Base-by-base conservation (phyloP, 805 yeast genomes). In the Wickerhamomyces bovis region DNA sequence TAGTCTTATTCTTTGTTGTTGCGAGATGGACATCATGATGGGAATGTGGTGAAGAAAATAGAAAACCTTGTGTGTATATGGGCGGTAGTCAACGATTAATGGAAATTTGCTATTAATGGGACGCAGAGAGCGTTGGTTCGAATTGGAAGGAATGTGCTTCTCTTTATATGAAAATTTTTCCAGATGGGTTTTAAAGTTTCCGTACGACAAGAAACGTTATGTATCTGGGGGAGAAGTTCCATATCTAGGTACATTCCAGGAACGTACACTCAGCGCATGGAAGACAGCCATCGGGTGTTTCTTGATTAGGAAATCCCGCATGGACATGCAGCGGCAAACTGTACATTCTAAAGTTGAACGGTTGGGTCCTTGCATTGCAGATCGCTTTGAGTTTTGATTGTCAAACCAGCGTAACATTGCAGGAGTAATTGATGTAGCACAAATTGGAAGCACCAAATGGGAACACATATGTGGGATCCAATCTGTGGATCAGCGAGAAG, bases 1-100 rank as follows among this genome's bases (percentile, higher is more conserved):
- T 6, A 59, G 53, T 43, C 57, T 55, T 33, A 58, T 49, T 48
- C 54, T 56, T 25, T 33, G 36, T 8, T 33, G 36, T 16, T 33
- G 36, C 8, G 18, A 33, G 36, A 33, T 33, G 20, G 20, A n/a
- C 36, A 36, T 36, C 44, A 42, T 42, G 18, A 3, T 35, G 44
- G 25, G 21, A n/a, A 21, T 19, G 3, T 16, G 3, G 23, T 16
- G 15, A 16, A 16, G 21, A 15, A 19, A 9, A 16, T 19, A 3
- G 31, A 4, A n/a, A 13, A 4, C 12, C 11, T 15, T 28, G 31
- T 13, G 13, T 28, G 6, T 28, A 28, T 28, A n/a, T 13, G 31
- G 3, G 31, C 4, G n/a, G 8, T 8, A 9, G 28, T 3, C 8
- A 9, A 25, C 28, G 8, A 13, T 7, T 7, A 13, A 7, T n/a